phyloP scores from a whole-genome alignment of 2,329 filamentous ascomycete species.

The Dryadomyces quercivorus region DNA sequence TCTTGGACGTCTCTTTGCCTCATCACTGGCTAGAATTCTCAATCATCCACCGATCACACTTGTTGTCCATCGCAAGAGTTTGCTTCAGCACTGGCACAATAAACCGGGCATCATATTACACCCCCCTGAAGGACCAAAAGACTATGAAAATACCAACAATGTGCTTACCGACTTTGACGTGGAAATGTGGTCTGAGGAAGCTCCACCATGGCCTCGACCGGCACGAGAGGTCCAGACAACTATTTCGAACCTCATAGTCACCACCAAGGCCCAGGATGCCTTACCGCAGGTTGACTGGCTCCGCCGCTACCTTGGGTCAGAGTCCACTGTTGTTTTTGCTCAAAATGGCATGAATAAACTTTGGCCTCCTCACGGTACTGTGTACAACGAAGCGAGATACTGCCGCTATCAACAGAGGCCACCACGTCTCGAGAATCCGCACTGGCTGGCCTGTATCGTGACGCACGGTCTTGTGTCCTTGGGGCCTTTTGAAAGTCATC shows the following conservation, averaged over 20 bases:
- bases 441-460: slow-evolving; percentile 57
- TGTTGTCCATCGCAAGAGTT: slow-evolving; percentile 53
- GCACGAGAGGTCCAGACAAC: slow-evolving; percentile 19
- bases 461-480: slow-evolving; percentile 43
- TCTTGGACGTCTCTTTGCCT: slow-evolving; percentile 67
- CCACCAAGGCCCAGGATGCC: slow-evolving; percentile 62
- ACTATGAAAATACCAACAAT: slow-evolving; percentile 16
- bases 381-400: slow-evolving; percentile 31
- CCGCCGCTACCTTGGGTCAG: slow-evolving; percentile 44
- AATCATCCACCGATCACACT: slow-evolving; percentile 64
- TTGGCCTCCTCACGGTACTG: slow-evolving; percentile 38
- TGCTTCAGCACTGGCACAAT: slow-evolving; percentile 34
- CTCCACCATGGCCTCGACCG: slow-evolving; percentile 21
- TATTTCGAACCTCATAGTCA: slow-evolving; percentile 65
- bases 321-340: slow-evolving; percentile 67
- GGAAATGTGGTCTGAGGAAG: slow-evolving; percentile 41
- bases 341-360: slow-evolving; percentile 77
- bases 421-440: slow-evolving; percentile 33
- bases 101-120: slow-evolving; percentile 32
- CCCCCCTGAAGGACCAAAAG: background rate
- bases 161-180: slow-evolving; percentile 29
- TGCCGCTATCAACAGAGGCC: background rate
- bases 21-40: slow-evolving; percentile 48
- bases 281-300: slow-evolving; percentile 48
- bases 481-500: slow-evolving; percentile 37